Evolutionary conservation across 23 red algal genomes (phyloP).

Genomic region (Gracilaria vermiculophylla): DNA sequence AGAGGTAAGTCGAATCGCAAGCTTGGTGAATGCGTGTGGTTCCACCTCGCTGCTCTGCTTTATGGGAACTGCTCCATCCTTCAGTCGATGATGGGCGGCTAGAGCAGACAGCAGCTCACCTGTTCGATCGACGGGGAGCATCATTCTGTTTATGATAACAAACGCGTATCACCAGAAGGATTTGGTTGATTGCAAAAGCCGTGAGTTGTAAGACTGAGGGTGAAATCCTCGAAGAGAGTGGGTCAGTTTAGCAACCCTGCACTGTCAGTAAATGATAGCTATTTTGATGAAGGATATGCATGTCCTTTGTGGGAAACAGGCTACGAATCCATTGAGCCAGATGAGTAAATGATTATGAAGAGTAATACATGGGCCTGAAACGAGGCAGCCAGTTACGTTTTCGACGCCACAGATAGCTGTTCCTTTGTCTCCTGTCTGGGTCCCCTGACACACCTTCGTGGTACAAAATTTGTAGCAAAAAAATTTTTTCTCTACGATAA

Average conservation of each 20-base stretch:
- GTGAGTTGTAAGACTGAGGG: background rate
- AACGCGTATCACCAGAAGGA: background rate
- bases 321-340: background rate
- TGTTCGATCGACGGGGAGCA: slow-evolving; percentile 46
- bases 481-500: too few relatives aligned
- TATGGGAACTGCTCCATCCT: background rate
- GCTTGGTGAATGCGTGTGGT: slow-evolving; percentile 31
- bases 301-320: background rate
- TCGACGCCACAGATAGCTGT: too few relatives aligned
- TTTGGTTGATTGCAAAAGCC: background rate
- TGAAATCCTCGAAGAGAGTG: background rate
- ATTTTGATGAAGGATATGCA: background rate
- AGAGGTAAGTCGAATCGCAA: slow-evolving; percentile 17
- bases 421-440: too few relatives aligned
- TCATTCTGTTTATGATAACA: background rate
- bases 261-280: slow-evolving; percentile 2
- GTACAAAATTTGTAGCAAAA: too few relatives aligned
- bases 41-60: slow-evolving; percentile 10
- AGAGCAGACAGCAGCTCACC: slow-evolving; percentile 29
- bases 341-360: too few relatives aligned
- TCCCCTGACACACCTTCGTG: too few relatives aligned
- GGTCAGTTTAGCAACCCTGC: background rate
- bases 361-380: too few relatives aligned
- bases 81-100: slow-evolving; percentile 22
- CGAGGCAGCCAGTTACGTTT: too few relatives aligned